Evolutionary conservation across 2,329 filamentous ascomycete genomes (phyloP), one percentile per base, ranked within the genome.

Genomic region (Epichloe sylvatica): DNA sequence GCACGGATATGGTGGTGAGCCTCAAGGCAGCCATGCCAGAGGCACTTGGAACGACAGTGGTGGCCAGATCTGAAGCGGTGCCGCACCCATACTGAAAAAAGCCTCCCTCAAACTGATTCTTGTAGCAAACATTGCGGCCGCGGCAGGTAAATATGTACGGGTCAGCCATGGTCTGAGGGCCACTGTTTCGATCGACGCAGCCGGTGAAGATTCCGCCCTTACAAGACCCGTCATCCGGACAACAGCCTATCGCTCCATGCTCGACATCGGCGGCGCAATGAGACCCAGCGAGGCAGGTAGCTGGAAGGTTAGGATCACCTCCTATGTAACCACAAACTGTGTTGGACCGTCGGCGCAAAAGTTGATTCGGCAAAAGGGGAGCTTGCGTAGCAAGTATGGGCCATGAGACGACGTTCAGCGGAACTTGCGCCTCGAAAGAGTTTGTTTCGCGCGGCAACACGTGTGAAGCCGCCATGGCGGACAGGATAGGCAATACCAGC

Each of bases 321-420:
- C 70, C 72, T 57, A 81, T 68, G 61, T 72, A 81, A 40, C 77
- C 77, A 56, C 77, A 80, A 50, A 81, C 59, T 15, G 76, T 80
- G 61, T 77, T 77, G 47, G 65, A 58, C 52, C 73, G 67, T 38
- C 71, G 68, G 43, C 67, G 68, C 23, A 60, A 57, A 5, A 71
- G 62, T 38, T 66, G 62, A 39, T 58, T 60, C 40, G 64, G 63
- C 45, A 63, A 57, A 4, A 59, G 51, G 11, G 72, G 71, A 15
- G 66, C 60, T 3, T 67, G 64, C 11, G 74, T 49, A 4, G 48
- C 36, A 23, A 43, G 15, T 23, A 41, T 35, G 17, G 70, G 69
- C 59, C 67, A 71, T 39, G 67, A 59, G 33, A 65, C 52, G 12
- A 70, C 67, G 50, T 70, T 62, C 46, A 71, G 55, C 46, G 38